Evolutionary conservation across 257 asterid genomes (phyloP), one percentile per base, ranked within the genome.

Genomic region (Cinchona pubescens): DNA sequence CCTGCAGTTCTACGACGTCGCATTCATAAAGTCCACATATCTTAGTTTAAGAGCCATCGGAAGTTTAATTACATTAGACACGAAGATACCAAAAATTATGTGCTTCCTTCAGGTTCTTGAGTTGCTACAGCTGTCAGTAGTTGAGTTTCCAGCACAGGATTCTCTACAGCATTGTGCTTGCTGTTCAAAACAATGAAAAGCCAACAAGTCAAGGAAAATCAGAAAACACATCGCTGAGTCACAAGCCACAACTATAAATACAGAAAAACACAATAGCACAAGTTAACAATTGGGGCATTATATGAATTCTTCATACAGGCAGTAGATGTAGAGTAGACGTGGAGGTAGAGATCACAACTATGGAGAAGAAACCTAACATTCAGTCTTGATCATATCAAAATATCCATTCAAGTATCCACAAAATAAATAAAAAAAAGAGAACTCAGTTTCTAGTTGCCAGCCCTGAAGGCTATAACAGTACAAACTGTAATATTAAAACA

Each of bases 41-140:
- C 55, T 34, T 3, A 3, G 2, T 9, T 58, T 27, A 25, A 58
- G 14, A 25, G 15, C 34, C 65, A 34, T 38, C 29, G 8, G 49
- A 72, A 72, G 46, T 49, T 67, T 71, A 78, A 73, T 7, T 76
- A 79, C 83, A 85, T 71, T 25, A 65, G 12, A 70, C 42, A 40
- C 3, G 65, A 49, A 35, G 82, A 69, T 37, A 68, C 48, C 63
- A 53, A 49, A 55, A 67, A 15, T 87, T 86, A 88, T 65, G 81
- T 71, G 85, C 85, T 79, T 78, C 81, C 89, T 82, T 81, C 86
- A 1, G 83, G 81, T 68, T 84, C 92, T 51, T 82, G 91, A 9
- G 60, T 61, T 59, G 70, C 60, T 66, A 76, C 45, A 69, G 76
- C 85, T 10, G 72, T 65, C 79, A 90, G 46, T 63, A 80, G 84